Evolutionary conservation across 495 filamentous ascomycete species (phyloP), one percentile per base, ranked within the genome.

Genomic region (Talaromyces nanjingensis): DNA sequence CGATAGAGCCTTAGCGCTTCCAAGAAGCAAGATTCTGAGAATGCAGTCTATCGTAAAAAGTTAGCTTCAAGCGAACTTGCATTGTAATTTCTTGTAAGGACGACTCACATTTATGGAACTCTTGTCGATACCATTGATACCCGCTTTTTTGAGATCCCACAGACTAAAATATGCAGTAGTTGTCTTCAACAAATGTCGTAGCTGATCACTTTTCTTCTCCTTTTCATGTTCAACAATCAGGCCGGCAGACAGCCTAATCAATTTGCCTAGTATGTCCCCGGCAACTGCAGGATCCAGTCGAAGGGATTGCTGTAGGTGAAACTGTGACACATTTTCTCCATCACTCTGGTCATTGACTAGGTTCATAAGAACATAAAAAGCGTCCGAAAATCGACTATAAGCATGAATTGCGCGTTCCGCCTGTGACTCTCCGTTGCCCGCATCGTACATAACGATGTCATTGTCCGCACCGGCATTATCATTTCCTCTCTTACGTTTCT

Each of bases 251-350:
- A 77, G 52, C n/a, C 70, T 69, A 55, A 80, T 70, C 22, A 73
- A 70, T 58, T 70, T 70, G 33, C 75, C 75, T 27, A 88, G 66
- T 34, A 84, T 72, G 9, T 69, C 66, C 16, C 83, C 82, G 47
- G 81, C 74, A 24, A 77, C 70, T 61, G 80, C 77, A 8, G 77
- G 76, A 34, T 80, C 73, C 2, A 76, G 79, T 66, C 74, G 75
- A 25, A 87, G 67, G 9, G 77, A 78, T 57, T 81, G 73, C 63
- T 77, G 81, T 62, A 86, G 77, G 65, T 84, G 81, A 39, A 84
- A 83, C 37, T 76, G 76, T 27, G 76, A 74, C 37, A 80, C 74
- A 45, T 75, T 77, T 59, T 76, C 70, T 12, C 68, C 59, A 18
- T 65, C 67, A 34, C 66, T 64, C 22, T 65, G 74, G 42, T 63